Percentiles rank a stretch among this genome's conserved stretches.
phyloP scores from a whole-genome alignment of 352 stramenopile species.

The Phytophthora aleatoria region DNA sequence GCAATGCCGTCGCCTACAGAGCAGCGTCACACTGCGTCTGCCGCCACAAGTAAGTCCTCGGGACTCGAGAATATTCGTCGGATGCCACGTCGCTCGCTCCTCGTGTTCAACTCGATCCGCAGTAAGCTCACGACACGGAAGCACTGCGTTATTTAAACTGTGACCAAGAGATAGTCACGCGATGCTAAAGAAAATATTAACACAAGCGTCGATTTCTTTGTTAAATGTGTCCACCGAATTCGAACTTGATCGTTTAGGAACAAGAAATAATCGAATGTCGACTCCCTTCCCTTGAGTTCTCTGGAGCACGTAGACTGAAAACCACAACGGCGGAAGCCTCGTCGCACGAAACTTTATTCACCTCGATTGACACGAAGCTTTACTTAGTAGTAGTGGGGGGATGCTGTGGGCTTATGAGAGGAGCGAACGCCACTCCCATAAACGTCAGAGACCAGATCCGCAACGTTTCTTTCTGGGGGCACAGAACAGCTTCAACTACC shows the following conservation, averaged over 20 bases:
- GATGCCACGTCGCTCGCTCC: constrained; percentile 28
- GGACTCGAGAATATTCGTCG: constrained; percentile 23
- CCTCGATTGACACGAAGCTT: not conserved
- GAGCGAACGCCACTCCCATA: constrained; percentile 7
- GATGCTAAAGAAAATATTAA: constrained; percentile 13
- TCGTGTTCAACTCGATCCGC: constrained; percentile 24
- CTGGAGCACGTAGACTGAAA: not conserved
- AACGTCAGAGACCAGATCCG: not conserved
- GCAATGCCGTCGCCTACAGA: not conserved
- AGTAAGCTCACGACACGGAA: constrained; percentile 23
- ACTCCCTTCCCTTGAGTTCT: no score
- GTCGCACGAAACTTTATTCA: constrained; percentile 18
- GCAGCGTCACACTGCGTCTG: constrained; percentile 7
- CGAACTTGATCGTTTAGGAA: not conserved
- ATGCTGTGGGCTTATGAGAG: no score
- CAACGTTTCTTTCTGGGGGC: not conserved
- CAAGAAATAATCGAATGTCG: not conserved
- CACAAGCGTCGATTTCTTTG: constrained; percentile 1
- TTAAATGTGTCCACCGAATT: not conserved
- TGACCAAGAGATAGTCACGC: constrained; percentile 6
- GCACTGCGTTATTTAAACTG: constrained; percentile 32
- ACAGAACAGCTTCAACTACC: not conserved
- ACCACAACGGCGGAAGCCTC: not conserved
- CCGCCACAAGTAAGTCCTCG: not conserved
- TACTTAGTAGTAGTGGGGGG: not conserved